Evolutionary conservation across 345 rosid species (phyloP).

Genomic region (Sisymbrium irio): DNA sequence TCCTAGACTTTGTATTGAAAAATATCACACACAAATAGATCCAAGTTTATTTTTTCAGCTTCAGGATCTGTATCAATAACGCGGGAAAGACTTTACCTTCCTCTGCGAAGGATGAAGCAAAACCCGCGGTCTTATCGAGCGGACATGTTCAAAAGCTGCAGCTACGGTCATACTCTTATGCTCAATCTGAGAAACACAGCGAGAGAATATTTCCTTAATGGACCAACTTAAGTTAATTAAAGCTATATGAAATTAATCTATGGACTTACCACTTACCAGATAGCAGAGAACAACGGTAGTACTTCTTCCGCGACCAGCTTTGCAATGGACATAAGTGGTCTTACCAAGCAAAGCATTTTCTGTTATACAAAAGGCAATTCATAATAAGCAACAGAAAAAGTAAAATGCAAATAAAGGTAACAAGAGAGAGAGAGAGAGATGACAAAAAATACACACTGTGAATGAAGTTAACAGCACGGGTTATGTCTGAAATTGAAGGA

Average conservation of each 20-base stretch:
- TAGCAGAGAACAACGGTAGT: constrained; percentile 87
- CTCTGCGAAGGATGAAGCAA: constrained; percentile 56
- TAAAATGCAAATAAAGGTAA: not conserved
- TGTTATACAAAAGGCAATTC: constrained; percentile 10
- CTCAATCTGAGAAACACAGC: constrained; percentile 38
- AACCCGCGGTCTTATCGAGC: constrained; percentile 63
- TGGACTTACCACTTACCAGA: constrained; percentile 61
- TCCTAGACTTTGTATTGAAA: not conserved
- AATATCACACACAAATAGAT: constrained; percentile 2
- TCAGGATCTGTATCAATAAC: not conserved
- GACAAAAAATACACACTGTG: constrained; percentile 45
- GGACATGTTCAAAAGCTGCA: constrained; percentile 53
- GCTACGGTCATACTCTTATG: constrained; percentile 58
- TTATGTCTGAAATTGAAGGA: constrained; percentile 60
- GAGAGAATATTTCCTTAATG: not conserved
- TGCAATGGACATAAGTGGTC: constrained; percentile 88
- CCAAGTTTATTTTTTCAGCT: not conserved
- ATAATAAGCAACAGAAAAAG: not conserved
- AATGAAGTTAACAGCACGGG: constrained; percentile 69
- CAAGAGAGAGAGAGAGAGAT: no score
- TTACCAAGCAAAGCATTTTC: constrained; percentile 60
- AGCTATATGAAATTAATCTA: not conserved
- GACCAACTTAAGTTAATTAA: not conserved
- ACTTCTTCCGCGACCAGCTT: constrained; percentile 96
- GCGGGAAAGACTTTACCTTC: constrained; percentile 35